Conservation (phyloP, 192 early-diverging fungal genomes). For the Podila horticola region DNA sequence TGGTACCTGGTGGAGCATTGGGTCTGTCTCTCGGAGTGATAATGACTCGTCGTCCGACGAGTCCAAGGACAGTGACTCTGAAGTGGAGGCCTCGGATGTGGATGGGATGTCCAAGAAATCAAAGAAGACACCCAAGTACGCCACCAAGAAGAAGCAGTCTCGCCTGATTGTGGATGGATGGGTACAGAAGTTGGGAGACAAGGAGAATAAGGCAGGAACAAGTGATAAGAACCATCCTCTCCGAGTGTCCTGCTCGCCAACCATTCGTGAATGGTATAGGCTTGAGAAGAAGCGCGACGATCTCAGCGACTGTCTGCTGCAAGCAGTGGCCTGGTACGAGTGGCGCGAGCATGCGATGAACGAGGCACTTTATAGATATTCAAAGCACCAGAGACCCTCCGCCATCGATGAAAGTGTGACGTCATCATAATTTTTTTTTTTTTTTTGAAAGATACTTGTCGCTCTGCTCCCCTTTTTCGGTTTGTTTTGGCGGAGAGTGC, state of each 20-base stretch:
- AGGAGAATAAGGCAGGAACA: neutral
- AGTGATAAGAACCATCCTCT: neutral
- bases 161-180: slow-evolving; percentile 27
- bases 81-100: neutral
- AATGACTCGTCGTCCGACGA: neutral
- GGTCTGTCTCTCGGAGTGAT: neutral
- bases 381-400: neutral
- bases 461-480: neutral
- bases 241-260: slow-evolving; percentile 10
- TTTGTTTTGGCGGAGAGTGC: neutral
- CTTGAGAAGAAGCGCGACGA: slow-evolving; percentile 59
- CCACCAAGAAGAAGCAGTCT: slow-evolving; percentile 41
- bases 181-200: slow-evolving; percentile 15
- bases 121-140: neutral
- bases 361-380: slow-evolving; percentile 16
- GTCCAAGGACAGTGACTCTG: neutral
- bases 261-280: slow-evolving; percentile 28
- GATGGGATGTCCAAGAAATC: neutral
- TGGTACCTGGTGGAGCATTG: slow-evolving; percentile 32
- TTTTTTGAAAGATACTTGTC: neutral
- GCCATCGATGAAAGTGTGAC: too few relatives aligned
- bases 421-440: slow-evolving; percentile 10
- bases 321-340: slow-evolving; percentile 59
- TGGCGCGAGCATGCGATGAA: slow-evolving; percentile 49
- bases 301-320: slow-evolving; percentile 59